Evolutionary conservation across 139 green algal species (phyloP).

Genomic region (Trebouxia sp.): DNA sequence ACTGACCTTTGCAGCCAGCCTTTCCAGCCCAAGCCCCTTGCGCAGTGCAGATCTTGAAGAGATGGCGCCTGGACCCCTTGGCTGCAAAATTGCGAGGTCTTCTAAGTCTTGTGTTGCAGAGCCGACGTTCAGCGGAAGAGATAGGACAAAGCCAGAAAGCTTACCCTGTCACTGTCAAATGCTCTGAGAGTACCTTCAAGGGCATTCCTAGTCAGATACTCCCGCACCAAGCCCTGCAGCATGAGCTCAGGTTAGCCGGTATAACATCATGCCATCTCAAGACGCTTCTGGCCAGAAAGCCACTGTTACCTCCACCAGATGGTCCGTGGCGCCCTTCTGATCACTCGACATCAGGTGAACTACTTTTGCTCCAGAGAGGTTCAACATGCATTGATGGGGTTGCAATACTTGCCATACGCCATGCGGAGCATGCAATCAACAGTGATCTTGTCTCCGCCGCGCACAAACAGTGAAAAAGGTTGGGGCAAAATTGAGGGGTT

Average conservation of each 20-base stretch:
- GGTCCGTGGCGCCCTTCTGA: too few relatives aligned
- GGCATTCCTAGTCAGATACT: neutral
- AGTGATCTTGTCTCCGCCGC: too few relatives aligned
- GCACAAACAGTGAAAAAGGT: too few relatives aligned
- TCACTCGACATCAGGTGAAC: too few relatives aligned
- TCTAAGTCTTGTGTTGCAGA: neutral
- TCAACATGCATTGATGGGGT: too few relatives aligned
- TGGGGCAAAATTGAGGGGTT: too few relatives aligned
- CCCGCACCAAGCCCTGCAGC: neutral
- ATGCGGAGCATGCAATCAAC: too few relatives aligned
- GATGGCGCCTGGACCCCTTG: neutral
- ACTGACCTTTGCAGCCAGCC: conserved; percentile 2
- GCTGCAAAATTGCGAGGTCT: neutral
- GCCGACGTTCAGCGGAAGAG: neutral
- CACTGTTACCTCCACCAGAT: neutral
- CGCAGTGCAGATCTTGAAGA: neutral
- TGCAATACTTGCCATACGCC: too few relatives aligned
- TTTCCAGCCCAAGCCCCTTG: conserved; percentile 8
- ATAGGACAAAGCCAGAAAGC: neutral
- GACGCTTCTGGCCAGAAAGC: neutral
- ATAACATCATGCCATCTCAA: neutral
- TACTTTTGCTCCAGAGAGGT: too few relatives aligned
- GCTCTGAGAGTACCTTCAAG: neutral
- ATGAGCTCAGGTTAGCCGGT: neutral
- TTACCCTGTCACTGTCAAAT: conserved; percentile 15